Evolutionary conservation across 1,284 basidiomycete species (phyloP).

Genomic region (Heterobasidion occidentale): DNA sequence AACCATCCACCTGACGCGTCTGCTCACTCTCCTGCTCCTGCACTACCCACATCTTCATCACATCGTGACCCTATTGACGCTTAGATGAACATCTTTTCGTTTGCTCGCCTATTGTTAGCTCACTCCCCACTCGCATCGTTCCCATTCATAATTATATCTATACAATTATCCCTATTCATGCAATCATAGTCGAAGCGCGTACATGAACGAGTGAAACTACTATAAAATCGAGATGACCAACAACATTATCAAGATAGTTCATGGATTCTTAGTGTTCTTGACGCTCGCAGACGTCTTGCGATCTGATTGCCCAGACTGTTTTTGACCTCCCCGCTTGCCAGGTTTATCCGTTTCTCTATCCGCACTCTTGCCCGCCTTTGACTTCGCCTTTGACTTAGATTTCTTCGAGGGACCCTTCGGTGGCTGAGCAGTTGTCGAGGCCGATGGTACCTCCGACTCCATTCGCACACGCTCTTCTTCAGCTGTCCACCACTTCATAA

Average conservation of each 20-base stretch:
- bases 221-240: no score
- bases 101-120: no score
- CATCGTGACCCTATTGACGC: no score
- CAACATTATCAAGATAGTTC: not conserved
- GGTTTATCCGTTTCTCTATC: no score
- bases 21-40: not conserved
- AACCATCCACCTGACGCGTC: constrained; percentile 45
- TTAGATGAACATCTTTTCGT: no score
- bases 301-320: not conserved
- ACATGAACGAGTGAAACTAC: no score
- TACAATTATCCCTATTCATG: not conserved
- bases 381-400: not conserved
- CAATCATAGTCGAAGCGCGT: not conserved
- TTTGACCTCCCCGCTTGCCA: not conserved
- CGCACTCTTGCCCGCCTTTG: not conserved
- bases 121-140: not conserved
- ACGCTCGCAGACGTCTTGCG: not conserved
- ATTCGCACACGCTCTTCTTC: constrained; percentile 64
- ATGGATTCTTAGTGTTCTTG: not conserved
- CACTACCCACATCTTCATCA: not conserved
- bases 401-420: not conserved
- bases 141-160: not conserved
- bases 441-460: constrained; percentile 21
- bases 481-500: constrained; percentile 79
- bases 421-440: no score